Conservation (phyloP, 495 filamentous ascomycete species). For the Glarea lozoyensis region DNA sequence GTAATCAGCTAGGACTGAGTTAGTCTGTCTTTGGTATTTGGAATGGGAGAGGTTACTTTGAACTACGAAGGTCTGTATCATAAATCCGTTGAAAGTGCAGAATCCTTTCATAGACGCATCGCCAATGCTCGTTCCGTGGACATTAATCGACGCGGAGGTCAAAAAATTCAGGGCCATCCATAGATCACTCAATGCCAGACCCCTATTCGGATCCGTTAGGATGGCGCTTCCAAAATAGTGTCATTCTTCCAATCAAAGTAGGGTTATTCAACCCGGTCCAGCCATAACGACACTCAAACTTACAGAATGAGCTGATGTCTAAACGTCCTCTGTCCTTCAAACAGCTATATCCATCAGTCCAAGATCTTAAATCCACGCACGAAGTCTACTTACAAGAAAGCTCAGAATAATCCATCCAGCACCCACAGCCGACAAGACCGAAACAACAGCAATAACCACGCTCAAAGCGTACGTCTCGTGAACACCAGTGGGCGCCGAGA, state of each 20-base stretch:
- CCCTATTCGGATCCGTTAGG: too few relatives aligned
- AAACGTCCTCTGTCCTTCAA: conserved; percentile 29
- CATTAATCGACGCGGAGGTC: conserved; percentile 27
- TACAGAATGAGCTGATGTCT: conserved; percentile 35
- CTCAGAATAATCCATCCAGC: conserved; percentile 33
- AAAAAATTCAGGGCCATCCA: conserved; percentile 36
- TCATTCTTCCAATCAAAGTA: too few relatives aligned
- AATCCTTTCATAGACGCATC: conserved; percentile 24
- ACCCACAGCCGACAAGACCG: conserved; percentile 28
- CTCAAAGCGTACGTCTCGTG: conserved; percentile 25
- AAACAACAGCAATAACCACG: conserved; percentile 26
- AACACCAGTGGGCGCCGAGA: background rate
- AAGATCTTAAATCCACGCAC: background rate
- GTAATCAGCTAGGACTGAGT: conserved; percentile 29
- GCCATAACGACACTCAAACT: background rate
- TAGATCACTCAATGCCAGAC: conserved; percentile 32
- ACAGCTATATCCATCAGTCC: conserved; percentile 19
- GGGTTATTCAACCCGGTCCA: too few relatives aligned
- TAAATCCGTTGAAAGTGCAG: conserved; percentile 36
- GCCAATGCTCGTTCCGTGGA: conserved; percentile 25
- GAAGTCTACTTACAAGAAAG: conserved; percentile 25
- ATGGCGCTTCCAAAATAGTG: too few relatives aligned
- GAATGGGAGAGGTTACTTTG: conserved; percentile 24
- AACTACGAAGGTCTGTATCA: conserved; percentile 36
- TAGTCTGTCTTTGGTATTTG: background rate